These are phyloP conservation scores for Hibiscus trionum DNA, from an alignment of 345 rosid species.

Conservation along the genomic window DNA sequence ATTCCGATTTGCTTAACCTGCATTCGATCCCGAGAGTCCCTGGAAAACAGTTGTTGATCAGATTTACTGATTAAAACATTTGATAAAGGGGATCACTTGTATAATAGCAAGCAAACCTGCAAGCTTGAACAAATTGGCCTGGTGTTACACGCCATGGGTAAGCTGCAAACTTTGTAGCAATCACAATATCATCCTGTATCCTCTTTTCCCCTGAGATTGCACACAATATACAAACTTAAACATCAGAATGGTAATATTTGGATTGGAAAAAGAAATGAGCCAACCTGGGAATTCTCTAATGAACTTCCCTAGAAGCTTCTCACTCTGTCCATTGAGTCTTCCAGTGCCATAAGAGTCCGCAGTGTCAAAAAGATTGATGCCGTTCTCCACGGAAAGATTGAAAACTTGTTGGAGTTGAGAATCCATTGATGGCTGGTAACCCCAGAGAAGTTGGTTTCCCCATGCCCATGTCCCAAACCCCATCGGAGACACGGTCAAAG, in stretches of 20 bases:
- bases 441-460: conserved; percentile 97
- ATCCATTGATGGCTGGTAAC: conserved; percentile 79
- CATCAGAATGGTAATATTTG: background rate
- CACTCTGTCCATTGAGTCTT: conserved; percentile 76
- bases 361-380: conserved; percentile 76
- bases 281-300: conserved; percentile 52
- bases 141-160: conserved; percentile 92
- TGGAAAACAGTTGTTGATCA: conserved; percentile 19
- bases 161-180: conserved; percentile 95
- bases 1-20: conserved; percentile 77
- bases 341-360: conserved; percentile 98
- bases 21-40: conserved; percentile 70
- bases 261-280: background rate
- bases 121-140: conserved; percentile 83
- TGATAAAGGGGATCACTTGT: background rate
- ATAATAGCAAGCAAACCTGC: conserved; percentile 42
- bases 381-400: conserved; percentile 64
- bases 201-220: conserved; percentile 33
- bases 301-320: conserved; percentile 81
- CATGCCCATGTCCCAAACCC: conserved; percentile 99
- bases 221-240: background rate
- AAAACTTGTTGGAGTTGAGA: conserved; percentile 65
- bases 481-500: conserved; percentile 79
- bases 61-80: background rate
- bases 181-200: conserved; percentile 47